Evolutionary conservation across 2,329 filamentous ascomycete genomes (phyloP), one percentile per base, ranked within the genome.

Genomic region (Aureobasidium lini): DNA sequence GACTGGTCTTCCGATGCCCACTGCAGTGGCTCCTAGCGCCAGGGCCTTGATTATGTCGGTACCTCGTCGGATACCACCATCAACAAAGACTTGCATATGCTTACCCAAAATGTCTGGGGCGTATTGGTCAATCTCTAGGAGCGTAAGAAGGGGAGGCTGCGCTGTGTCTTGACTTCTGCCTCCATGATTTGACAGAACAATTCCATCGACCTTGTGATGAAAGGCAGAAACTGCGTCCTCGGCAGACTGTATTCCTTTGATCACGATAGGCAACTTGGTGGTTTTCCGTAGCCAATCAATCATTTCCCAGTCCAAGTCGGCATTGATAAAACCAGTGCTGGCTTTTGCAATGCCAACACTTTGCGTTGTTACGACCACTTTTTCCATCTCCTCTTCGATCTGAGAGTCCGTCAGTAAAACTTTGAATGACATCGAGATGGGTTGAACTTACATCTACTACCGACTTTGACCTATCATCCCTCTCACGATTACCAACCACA

Each of bases 11-110:
- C 84, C 84, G 15, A 87, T 71, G 0, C 83, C 83, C 0, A 71
- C 84, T 0, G 79, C 83, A 56, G 72, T 82, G 0, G 82, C 84
- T 0, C 84, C 84, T 0, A 87, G 71, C 47, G 82, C 84, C n/a
- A 87, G 63, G 0, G 83, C 83, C 68, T 87, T 87, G 65, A 87
- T 76, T 2, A 87, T 80, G 65, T 87, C 84, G 0, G 82, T 82
- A 0, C 85, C 84, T n/a, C 83, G 72, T n/a, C 77, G 76, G 31
- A 87, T 76, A 0, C 85, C 84, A 0, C 84, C 83, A 62, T 87
- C 84, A 4, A 87, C 71, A 54, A 79, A 83, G 1, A 87, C 77
- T 62, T 85, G 81, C 69, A 86, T 75, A 16, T 49, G 18, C 54
- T 70, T 70, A 36, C 79, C 76, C 50, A 85, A 82, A 0, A 87